Conservation (phyloP, 169 alveolate species). For the Besnoitia besnoiti region DNA sequence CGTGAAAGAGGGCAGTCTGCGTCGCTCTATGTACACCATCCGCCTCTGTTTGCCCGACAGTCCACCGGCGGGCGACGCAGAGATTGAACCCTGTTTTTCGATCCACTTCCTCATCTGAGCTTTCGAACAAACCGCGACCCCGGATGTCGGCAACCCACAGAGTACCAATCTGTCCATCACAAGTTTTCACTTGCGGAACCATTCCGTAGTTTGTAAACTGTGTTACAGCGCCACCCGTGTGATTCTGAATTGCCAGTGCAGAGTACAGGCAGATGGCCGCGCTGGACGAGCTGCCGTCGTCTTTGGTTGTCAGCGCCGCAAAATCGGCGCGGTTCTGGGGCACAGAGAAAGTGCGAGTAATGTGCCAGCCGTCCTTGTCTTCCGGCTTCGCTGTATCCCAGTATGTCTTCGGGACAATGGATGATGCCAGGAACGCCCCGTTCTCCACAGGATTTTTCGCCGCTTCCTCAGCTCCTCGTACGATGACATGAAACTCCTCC, state of each 20-base stretch:
- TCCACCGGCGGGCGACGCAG: constrained; percentile 36
- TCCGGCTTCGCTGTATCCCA: neutral
- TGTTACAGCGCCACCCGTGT: neutral
- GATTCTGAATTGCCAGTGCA: neutral
- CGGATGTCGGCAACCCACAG: constrained; percentile 2
- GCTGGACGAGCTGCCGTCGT: neutral
- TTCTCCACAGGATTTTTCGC: neutral
- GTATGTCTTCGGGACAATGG: neutral
- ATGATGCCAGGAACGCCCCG: neutral
- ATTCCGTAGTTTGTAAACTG: neutral
- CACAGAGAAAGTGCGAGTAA: neutral
- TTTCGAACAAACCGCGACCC: neutral
- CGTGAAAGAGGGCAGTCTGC: neutral
- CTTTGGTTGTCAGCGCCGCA: neutral
- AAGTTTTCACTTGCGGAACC: neutral
- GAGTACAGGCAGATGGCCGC: neutral
- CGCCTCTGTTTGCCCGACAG: neutral
- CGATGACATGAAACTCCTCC: neutral
- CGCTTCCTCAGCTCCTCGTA: neutral
- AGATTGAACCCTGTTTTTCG: constrained; percentile 27
- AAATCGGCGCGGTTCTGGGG: neutral
- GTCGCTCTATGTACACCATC: neutral
- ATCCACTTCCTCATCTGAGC: neutral
- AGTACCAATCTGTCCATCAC: neutral
- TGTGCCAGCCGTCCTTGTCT: neutral